Evolutionary conservation across 2,329 filamentous ascomycete genomes (phyloP).

Genomic region (Epicoccum sorghinum): DNA sequence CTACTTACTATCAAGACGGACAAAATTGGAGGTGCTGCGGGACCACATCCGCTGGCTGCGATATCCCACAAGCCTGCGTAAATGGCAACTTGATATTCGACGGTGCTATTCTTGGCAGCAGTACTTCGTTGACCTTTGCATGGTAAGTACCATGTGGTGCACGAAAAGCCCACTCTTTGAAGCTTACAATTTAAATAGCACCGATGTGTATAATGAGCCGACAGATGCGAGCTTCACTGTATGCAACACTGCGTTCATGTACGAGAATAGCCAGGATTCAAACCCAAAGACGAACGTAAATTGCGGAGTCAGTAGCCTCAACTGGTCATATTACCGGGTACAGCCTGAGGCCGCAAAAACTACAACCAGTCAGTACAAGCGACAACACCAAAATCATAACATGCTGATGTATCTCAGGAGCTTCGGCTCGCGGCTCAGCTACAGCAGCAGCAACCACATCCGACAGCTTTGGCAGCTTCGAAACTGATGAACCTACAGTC

Average conservation of each 20-base stretch:
- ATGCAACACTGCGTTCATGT: slow-evolving; percentile 36
- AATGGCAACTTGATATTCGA: slow-evolving; percentile 31
- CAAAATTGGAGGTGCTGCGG: slow-evolving; percentile 32
- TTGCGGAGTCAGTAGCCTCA: slow-evolving; percentile 27
- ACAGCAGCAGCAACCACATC: not conserved
- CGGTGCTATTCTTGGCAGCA: not conserved
- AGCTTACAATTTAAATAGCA: slow-evolving; percentile 12
- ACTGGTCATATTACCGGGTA: slow-evolving; percentile 33
- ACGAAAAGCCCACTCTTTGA: not conserved
- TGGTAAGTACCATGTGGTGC: slow-evolving; percentile 13
- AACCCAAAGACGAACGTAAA: slow-evolving; percentile 33
- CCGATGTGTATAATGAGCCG: slow-evolving; percentile 21
- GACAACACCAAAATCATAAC: not conserved
- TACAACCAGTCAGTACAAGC: slow-evolving; percentile 10
- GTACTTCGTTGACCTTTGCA: slow-evolving; percentile 13
- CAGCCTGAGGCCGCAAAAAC: slow-evolving; percentile 20
- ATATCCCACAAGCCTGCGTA: slow-evolving; percentile 27
- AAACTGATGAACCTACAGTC: not conserved
- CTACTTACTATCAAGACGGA: slow-evolving; percentile 26
- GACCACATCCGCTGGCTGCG: slow-evolving; percentile 26
- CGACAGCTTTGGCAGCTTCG: not conserved
- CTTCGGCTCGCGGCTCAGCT: slow-evolving; percentile 5
- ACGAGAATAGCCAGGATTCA: slow-evolving; percentile 29
- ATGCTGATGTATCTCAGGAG: not conserved
- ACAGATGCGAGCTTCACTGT: slow-evolving; percentile 24